Conservation (phyloP, 306 rosid genomes). For the Adenanthera pavonina region DNA sequence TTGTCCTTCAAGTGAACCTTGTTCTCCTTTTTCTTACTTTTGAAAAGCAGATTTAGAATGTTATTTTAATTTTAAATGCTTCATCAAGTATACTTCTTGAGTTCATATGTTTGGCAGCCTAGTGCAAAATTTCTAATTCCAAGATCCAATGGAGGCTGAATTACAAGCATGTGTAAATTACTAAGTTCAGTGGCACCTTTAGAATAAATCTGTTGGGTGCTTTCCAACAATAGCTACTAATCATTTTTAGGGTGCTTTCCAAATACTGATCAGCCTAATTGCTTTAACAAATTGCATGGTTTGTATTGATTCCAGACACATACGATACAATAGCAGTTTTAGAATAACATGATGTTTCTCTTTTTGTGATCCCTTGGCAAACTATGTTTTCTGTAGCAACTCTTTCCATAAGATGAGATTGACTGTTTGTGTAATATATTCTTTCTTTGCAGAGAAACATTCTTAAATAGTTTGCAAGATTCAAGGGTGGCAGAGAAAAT, state of each 20-base stretch:
- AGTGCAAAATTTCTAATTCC: not conserved
- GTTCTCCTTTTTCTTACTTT: slow-evolving; percentile 31
- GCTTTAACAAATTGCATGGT: slow-evolving; percentile 14
- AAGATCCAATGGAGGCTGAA: not conserved
- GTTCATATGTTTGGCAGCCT: slow-evolving; percentile 9
- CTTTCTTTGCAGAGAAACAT: slow-evolving; percentile 45
- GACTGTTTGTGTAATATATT: slow-evolving; percentile 31
- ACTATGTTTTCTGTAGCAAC: slow-evolving; percentile 16
- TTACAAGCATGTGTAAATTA: not conserved
- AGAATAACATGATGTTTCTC: slow-evolving; percentile 24
- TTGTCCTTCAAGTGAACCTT: not conserved
- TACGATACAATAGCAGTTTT: slow-evolving; percentile 3
- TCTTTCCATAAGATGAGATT: slow-evolving; percentile 19
- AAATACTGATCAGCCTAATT: slow-evolving; percentile 23
- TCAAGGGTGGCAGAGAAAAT: slow-evolving; percentile 39
- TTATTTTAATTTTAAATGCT: slow-evolving; percentile 24
- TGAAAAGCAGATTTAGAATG: slow-evolving; percentile 19
- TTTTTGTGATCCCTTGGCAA: slow-evolving; percentile 14
- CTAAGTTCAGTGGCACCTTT: slow-evolving; percentile 17
- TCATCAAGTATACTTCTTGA: slow-evolving; percentile 31
- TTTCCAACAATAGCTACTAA: slow-evolving; percentile 26
- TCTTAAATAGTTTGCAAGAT: slow-evolving; percentile 46
- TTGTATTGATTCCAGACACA: slow-evolving; percentile 32
- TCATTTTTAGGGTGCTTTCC: slow-evolving; percentile 16
- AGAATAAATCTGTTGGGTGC: slow-evolving; percentile 11